Evolutionary conservation across 306 rosid species (phyloP), one percentile per base, ranked within the genome.

Genomic region (Acacia confusa): DNA sequence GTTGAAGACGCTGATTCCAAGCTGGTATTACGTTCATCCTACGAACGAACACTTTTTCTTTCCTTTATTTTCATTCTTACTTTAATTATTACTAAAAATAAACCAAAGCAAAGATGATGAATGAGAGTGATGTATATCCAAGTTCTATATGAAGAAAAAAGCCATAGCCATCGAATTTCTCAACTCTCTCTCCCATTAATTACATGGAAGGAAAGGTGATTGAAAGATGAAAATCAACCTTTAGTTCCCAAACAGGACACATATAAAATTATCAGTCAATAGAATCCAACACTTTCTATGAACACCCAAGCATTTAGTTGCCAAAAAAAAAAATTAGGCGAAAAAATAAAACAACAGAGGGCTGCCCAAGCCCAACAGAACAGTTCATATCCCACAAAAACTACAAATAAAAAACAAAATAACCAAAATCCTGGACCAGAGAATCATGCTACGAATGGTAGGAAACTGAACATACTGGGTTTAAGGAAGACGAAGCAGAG

Each of bases 401-500:
- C 47, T 15, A 53, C 48, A 74, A 79, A 52, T 28, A 3, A 14
- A 7, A 12, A 40, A 13, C 4, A 41, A 36, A 38, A 60, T 11
- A 67, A 68, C 20, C 9, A 3, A 67, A 67, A 11, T 76, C 20
- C 28, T 9, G 28, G 24, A 44, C 2, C 16, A 73, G 44, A 43
- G 16, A 38, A 36, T 28, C 5, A 20, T 76, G 73, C 30, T 1
- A 72, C 28, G 57, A 78, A 22, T 14, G 19, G 14, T 13, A 61
- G 12, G 38, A 19, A 34, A 74, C 57, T 58, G 60, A 66, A 38
- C 84, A 72, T 78, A 95, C 99, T 88, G 89, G 84, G 74, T 84
- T 88, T 44, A 85, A 50, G 80, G 95, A 87, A 85, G 93, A 82
- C 6, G 86, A 88, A 32, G 89, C 96, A 85, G 82, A 70, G 64